These are phyloP conservation scores for Paramecium sonneborni DNA, from an alignment of 73 alveolate species.

Conservation along the genomic window DNA sequence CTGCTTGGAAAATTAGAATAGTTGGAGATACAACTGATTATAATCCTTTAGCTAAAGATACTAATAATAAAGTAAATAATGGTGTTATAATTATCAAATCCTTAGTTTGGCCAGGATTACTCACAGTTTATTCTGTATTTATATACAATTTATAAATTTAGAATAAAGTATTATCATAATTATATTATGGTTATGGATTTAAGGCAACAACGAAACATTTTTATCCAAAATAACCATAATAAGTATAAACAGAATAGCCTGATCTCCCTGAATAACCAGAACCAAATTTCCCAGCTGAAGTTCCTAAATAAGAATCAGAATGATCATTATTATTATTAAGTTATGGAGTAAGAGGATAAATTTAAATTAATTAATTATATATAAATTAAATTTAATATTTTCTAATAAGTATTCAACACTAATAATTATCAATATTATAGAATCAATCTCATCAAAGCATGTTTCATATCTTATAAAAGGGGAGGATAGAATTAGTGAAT, in stretches of 20 bases:
- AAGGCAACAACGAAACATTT: constrained; percentile 79
- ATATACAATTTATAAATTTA: constrained; percentile 66
- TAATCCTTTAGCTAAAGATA: constrained; percentile 75
- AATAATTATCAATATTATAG: constrained; percentile 41
- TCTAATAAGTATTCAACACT: no score
- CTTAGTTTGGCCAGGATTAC: constrained; percentile 97
- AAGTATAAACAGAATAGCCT: constrained; percentile 74
- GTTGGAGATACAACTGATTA: constrained; percentile 84
- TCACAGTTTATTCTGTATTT: constrained; percentile 65
- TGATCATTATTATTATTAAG: constrained; percentile 23
- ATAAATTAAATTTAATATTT: no score
- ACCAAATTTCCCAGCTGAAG: constrained; percentile 67
- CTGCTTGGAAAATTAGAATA: constrained; percentile 78
- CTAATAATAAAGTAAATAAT: constrained; percentile 79
- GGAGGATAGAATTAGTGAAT: constrained; percentile 57
- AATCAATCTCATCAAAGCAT: constrained; percentile 5
- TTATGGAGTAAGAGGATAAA: neutral
- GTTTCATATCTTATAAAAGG: constrained; percentile 66
- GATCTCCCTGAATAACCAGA: constrained; percentile 83
- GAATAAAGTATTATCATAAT: constrained; percentile 76
- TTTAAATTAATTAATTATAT: no score
- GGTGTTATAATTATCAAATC: constrained; percentile 83
- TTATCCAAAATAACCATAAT: constrained; percentile 84
- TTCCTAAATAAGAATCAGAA: neutral
- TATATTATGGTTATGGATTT: constrained; percentile 96